A percentile compares a stretch with the other conserved stretches of the same genome.
phyloP scores from a whole-genome alignment of 345 rosid genomes.

The Aethionema arabicum region DNA sequence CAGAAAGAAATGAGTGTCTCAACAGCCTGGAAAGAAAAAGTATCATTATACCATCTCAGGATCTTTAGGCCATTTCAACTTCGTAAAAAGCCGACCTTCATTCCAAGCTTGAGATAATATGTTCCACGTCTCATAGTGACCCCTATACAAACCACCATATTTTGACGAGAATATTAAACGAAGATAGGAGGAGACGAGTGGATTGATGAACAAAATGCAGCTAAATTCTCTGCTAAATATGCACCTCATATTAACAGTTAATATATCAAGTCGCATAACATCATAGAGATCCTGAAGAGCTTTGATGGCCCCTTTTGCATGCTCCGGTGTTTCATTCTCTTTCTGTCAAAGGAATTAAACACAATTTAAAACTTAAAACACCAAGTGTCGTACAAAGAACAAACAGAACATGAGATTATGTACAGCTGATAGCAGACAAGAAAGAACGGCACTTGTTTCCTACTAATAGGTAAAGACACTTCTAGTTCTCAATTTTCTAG shows the following conservation, averaged over 20 bases:
- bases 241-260: constrained; percentile 74
- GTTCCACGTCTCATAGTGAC: constrained; percentile 76
- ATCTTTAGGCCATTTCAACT: constrained; percentile 88
- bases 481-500: background rate
- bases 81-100: constrained; percentile 85
- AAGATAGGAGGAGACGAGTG: background rate
- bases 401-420: background rate
- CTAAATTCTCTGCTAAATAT: constrained; percentile 24
- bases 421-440: constrained; percentile 9
- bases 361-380: constrained; percentile 16
- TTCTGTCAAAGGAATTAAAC: constrained; percentile 49
- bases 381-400: background rate
- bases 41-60: constrained; percentile 65
- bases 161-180: constrained; percentile 12
- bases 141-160: constrained; percentile 47
- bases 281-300: constrained; percentile 97
- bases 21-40: constrained; percentile 21
- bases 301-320: constrained; percentile 74
- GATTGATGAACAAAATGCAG: constrained; percentile 25
- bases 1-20: constrained; percentile 14
- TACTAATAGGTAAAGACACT: constrained; percentile 10
- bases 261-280: constrained; percentile 82
- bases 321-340: constrained; percentile 64
- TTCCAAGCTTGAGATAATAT: constrained; percentile 71
- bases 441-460: constrained; percentile 6